These are phyloP conservation scores for Phytophthora ohioensis DNA, from an alignment of 352 stramenopile species.

Conservation along the genomic window DNA sequence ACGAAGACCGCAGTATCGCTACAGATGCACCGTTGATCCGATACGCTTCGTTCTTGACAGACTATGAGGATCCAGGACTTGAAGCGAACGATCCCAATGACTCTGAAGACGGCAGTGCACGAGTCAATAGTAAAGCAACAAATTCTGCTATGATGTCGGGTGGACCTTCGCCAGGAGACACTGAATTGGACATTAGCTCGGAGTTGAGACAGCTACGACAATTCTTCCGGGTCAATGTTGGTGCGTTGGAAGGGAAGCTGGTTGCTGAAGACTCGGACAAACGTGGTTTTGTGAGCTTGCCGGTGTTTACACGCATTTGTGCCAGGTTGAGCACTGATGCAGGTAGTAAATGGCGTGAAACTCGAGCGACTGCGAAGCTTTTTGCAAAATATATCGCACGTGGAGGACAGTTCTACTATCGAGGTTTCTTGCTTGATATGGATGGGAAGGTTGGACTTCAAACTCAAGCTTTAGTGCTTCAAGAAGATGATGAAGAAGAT, in stretches of 20 bases:
- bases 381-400: conserved; percentile 64
- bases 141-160: neutral
- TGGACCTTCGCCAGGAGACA: conserved; percentile 24
- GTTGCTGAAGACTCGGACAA: conserved; percentile 52
- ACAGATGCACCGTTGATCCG: conserved; percentile 69
- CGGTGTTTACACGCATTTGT: conserved; percentile 54
- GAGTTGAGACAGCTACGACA: conserved; percentile 55
- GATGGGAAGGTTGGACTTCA: conserved; percentile 59
- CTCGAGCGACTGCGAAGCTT: conserved; percentile 41
- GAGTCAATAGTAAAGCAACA: conserved; percentile 3
- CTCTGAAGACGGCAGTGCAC: conserved; percentile 6
- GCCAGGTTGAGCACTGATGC: conserved; percentile 42
- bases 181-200: conserved; percentile 27
- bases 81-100: conserved; percentile 37
- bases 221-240: conserved; percentile 56
- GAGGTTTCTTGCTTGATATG: conserved; percentile 74
- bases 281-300: conserved; percentile 59
- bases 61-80: conserved; percentile 75
- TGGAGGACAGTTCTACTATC: conserved; percentile 69
- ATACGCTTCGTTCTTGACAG: conserved; percentile 75
- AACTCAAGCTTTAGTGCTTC: conserved; percentile 61
- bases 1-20: conserved; percentile 74
- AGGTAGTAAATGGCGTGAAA: conserved; percentile 50
- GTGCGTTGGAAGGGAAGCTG: conserved; percentile 51
- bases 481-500: conserved; percentile 57